Conservation (phyloP, 2,329 filamentous ascomycete species). For the Verticillium nonalfalfae region DNA sequence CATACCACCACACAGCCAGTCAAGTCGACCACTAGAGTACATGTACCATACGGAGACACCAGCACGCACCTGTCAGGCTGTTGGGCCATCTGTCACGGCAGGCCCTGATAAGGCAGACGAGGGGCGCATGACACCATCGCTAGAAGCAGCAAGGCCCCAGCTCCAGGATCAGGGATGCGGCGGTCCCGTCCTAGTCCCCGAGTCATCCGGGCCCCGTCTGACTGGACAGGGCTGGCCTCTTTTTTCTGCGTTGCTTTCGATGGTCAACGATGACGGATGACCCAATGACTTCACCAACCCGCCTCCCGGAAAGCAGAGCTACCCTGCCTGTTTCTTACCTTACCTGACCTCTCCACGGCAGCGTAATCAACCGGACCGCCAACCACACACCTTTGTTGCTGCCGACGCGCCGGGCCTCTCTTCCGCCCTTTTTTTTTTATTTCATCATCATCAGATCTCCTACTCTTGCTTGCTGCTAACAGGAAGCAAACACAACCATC, state of each 20-base stretch:
- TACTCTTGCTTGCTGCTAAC: not conserved
- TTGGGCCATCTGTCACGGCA: slow-evolving; percentile 11
- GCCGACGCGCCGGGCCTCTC: not conserved
- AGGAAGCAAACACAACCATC: too few species aligned
- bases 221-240: not conserved
- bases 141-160: not conserved
- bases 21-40: too few species aligned
- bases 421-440: not conserved
- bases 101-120: not conserved
- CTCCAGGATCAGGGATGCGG: not conserved
- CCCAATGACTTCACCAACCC: not conserved
- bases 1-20: too few species aligned
- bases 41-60: too few species aligned
- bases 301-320: not conserved
- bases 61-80: too few species aligned
- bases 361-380: not conserved
- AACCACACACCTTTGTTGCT: not conserved
- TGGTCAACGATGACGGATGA: not conserved
- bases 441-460: not conserved
- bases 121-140: not conserved
- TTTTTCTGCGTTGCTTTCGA: not conserved
- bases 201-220: not conserved
- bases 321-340: too few species aligned
- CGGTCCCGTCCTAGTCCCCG: not conserved
- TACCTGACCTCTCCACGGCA: not conserved